Conservation (phyloP, 208 protist species). For the Acanthamoeba healyi region DNA sequence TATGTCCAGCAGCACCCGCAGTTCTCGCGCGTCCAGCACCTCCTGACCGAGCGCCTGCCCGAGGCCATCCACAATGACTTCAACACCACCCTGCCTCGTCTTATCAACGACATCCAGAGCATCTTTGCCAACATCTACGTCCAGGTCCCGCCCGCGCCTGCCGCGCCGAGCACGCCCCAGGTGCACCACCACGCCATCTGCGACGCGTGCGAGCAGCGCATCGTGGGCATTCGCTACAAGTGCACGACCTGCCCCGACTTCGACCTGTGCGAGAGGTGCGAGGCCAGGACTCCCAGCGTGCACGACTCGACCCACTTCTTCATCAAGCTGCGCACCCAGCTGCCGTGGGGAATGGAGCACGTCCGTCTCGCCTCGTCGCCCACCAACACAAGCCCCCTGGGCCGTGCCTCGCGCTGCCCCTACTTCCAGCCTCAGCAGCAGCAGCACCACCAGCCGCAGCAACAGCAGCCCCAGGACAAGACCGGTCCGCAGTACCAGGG, state of each 20-base stretch:
- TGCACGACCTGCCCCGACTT: conserved; percentile 46
- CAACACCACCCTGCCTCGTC: conserved; percentile 12
- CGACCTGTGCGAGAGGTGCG: conserved; percentile 53
- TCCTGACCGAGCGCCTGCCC: conserved; percentile 31
- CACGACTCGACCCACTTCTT: conserved; percentile 56
- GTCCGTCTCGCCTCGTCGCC: background rate
- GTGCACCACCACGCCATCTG: conserved; percentile 46
- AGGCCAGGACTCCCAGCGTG: conserved; percentile 11
- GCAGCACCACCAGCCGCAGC: background rate
- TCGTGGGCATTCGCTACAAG: conserved; percentile 53
- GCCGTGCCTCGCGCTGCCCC: conserved; percentile 18
- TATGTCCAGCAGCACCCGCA: conserved; percentile 54
- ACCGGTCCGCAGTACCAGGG: background rate
- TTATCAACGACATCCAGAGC: conserved; percentile 20
- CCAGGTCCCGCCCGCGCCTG: background rate
- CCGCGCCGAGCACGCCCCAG: background rate
- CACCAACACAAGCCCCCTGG: background rate
- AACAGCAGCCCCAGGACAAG: background rate
- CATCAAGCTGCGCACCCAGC: conserved; percentile 43
- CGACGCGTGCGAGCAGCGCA: background rate
- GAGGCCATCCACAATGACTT: conserved; percentile 58
- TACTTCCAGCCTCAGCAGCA: background rate
- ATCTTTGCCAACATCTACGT: conserved; percentile 7
- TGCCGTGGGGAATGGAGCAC: conserved; percentile 28
- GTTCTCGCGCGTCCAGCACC: background rate